Percentiles rank a stretch among this genome's conserved stretches.
Conservation (phyloP, 2,329 filamentous ascomycete species). For the Chalaropsis thielavioides region DNA sequence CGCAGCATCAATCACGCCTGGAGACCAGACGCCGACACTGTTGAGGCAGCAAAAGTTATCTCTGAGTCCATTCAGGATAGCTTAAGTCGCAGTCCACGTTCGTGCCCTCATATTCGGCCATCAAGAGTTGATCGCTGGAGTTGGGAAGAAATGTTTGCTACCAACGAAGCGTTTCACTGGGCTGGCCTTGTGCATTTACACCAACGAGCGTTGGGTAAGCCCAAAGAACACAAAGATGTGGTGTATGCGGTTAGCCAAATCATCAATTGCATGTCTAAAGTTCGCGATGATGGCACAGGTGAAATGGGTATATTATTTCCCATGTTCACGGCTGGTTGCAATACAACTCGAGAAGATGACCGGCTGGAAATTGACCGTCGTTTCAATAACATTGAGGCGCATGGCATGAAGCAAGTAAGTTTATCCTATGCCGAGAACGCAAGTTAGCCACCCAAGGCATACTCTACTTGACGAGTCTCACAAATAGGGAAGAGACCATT, state of each 20-base stretch:
- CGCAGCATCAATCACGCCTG: conserved; percentile 31
- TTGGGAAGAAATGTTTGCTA: conserved; percentile 49
- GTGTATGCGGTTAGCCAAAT: conserved; percentile 49
- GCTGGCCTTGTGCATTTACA: conserved; percentile 63
- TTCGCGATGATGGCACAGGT: conserved; percentile 52
- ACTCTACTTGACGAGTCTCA: conserved; percentile 4
- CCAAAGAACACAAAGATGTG: conserved; percentile 43
- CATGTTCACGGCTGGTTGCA: conserved; percentile 70
- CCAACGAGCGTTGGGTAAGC: conserved; percentile 53
- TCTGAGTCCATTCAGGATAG: conserved; percentile 46
- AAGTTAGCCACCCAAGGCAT: background rate
- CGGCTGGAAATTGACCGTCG: conserved; percentile 48
- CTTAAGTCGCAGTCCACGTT: conserved; percentile 29
- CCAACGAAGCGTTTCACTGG: conserved; percentile 68
- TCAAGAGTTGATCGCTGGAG: conserved; percentile 40
- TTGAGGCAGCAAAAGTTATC: conserved; percentile 43
- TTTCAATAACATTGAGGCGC: conserved; percentile 52
- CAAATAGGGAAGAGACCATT: background rate
- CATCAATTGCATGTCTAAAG: conserved; percentile 43
- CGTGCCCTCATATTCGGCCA: conserved; percentile 34
- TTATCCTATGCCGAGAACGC: background rate
- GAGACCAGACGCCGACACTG: conserved; percentile 41
- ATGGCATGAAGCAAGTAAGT: conserved; percentile 61
- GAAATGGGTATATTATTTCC: conserved; percentile 67
- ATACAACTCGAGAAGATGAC: conserved; percentile 43